These are phyloP conservation scores for Erucastrum elatum DNA, from an alignment of 345 rosid genomes.

Conservation along the genomic window DNA sequence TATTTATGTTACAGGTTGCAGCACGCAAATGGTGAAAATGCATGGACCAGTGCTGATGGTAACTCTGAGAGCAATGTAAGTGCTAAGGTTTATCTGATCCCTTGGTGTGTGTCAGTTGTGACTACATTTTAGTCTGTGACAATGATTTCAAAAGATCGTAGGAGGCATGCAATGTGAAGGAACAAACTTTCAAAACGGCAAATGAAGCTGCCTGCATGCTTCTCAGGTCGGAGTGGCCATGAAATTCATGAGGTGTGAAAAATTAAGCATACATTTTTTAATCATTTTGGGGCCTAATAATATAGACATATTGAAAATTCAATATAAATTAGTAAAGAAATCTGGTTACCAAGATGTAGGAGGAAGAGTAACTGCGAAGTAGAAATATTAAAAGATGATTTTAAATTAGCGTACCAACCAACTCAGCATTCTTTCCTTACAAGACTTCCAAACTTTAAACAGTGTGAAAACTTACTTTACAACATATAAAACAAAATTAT, in stretches of 20 bases:
- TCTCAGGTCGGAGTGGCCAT: conserved; percentile 37
- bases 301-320: not conserved
- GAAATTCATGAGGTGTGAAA: not conserved
- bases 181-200: conserved; percentile 85
- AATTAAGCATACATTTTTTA: not conserved
- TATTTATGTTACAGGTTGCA: conserved; percentile 42
- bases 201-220: conserved; percentile 94
- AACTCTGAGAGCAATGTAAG: conserved; percentile 75
- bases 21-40: conserved; percentile 95
- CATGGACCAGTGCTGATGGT: conserved; percentile 91
- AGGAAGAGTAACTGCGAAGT: conserved; percentile 39
- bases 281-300: too few relatives aligned
- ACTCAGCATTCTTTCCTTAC: conserved; percentile 53
- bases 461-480: not conserved
- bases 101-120: not conserved
- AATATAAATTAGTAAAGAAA: not conserved
- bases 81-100: not conserved
- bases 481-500: not conserved
- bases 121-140: not conserved
- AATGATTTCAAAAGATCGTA: conserved; percentile 51
- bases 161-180: conserved; percentile 89
- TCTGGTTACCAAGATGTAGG: conserved; percentile 15
- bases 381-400: conserved; percentile 18
- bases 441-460: conserved; percentile 47
- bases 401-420: conserved; percentile 19